Evolutionary conservation across 1,284 basidiomycete species (phyloP).

Genomic region (Porogramme epimiltina): DNA sequence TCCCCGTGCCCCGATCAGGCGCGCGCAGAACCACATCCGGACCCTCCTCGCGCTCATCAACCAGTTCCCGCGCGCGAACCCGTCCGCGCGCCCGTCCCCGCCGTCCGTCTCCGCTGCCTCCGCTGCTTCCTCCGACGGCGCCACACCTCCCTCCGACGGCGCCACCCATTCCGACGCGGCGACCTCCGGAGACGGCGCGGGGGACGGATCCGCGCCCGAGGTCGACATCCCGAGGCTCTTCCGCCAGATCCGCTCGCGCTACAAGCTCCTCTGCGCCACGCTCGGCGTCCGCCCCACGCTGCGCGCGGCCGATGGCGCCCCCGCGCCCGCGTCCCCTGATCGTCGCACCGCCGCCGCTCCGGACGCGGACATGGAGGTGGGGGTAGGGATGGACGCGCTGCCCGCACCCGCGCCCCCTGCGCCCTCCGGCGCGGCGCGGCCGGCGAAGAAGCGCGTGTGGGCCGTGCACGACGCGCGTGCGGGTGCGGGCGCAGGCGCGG

Average conservation of each 20-base stretch:
- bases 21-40: conserved; percentile 65
- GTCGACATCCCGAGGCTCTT: conserved; percentile 78
- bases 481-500: conserved; percentile 4
- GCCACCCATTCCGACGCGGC: too few species aligned
- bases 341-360: conserved; percentile 11
- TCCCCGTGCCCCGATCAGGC: conserved; percentile 38
- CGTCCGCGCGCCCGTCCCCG: conserved; percentile 38
- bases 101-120: background rate
- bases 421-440: conserved; percentile 3
- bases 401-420: too few species aligned
- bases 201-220: conserved; percentile 42
- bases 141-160: too few species aligned
- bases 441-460: conserved; percentile 23
- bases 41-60: conserved; percentile 73
- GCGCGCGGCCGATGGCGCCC: conserved; percentile 33
- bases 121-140: too few species aligned
- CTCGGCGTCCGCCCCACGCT: conserved; percentile 76
- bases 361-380: background rate
- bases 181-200: too few species aligned
- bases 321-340: conserved; percentile 12
- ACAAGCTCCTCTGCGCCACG: conserved; percentile 83
- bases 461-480: conserved; percentile 9
- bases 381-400: background rate
- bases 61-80: conserved; percentile 79
- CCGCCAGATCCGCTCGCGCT: conserved; percentile 85